A percentile compares a stretch with the other conserved stretches of the same genome.
Evolutionary conservation across 2,329 filamentous ascomycete genomes (phyloP).

Genomic region (Colletotrichum tamarilloi): DNA sequence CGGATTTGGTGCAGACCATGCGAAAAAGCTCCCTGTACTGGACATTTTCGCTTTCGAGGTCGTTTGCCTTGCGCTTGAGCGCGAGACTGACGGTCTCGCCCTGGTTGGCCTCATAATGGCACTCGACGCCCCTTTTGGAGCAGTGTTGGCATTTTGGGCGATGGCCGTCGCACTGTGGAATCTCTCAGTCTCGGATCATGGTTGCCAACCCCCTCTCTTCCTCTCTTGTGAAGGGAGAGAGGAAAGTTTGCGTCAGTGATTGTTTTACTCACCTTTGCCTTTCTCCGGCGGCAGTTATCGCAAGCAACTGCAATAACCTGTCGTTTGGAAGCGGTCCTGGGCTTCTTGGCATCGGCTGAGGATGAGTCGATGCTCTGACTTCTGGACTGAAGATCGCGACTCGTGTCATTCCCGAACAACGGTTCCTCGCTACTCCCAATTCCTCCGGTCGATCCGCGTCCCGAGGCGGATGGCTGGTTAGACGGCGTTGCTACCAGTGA

Average conservation of each 20-base stretch:
- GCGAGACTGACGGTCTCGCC: slow-evolving; percentile 35
- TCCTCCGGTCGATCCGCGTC: neutral
- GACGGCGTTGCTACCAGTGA: neutral
- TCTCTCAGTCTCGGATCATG: neutral
- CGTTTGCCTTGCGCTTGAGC: slow-evolving; percentile 36
- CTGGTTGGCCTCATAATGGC: slow-evolving; percentile 33
- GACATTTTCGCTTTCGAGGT: slow-evolving; percentile 33
- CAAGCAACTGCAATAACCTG: slow-evolving; percentile 34
- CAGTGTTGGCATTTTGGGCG: slow-evolving; percentile 34
- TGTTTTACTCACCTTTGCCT: slow-evolving; percentile 26
- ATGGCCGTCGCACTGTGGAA: slow-evolving; percentile 27
- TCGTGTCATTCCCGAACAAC: neutral
- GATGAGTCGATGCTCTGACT: slow-evolving; percentile 28
- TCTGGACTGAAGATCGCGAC: neutral
- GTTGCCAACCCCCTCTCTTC: neutral
- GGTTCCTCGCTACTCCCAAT: neutral
- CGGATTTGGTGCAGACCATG: slow-evolving; percentile 35
- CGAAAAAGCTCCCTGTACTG: slow-evolving; percentile 37
- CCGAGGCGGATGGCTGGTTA: neutral
- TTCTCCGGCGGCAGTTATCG: slow-evolving; percentile 29
- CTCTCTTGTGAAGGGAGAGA: neutral
- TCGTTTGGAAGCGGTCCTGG: slow-evolving; percentile 18
- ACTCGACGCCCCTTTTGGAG: slow-evolving; percentile 24
- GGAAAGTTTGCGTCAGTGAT: neutral
- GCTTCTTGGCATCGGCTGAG: slow-evolving; percentile 14